These are phyloP conservation scores for Fusarium sp. DNA, from an alignment of 2,329 filamentous ascomycete genomes.

Conservation along the genomic window DNA sequence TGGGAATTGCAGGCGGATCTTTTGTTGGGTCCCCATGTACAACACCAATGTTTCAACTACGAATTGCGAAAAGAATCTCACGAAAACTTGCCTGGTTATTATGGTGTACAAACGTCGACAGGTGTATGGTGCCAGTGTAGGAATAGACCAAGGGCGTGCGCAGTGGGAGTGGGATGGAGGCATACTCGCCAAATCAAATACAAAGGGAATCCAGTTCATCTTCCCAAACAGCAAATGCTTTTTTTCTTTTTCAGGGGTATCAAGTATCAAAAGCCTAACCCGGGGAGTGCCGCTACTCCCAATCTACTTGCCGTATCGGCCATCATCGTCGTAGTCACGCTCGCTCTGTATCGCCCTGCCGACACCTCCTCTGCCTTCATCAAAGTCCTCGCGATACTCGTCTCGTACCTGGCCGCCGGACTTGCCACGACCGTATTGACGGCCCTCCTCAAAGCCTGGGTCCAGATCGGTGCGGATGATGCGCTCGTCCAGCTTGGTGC, in stretches of 20 bases:
- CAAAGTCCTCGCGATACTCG: constrained; percentile 97
- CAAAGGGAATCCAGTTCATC: constrained; percentile 13
- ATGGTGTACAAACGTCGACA: constrained; percentile 12
- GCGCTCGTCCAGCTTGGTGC: constrained; percentile 97
- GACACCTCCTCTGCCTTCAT: constrained; percentile 91
- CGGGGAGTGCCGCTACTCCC: not conserved
- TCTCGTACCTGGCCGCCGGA: constrained; percentile 97
- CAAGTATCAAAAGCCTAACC: constrained; percentile 28
- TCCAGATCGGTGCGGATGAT: constrained; percentile 96
- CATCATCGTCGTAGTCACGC: constrained; percentile 56
- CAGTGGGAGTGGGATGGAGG: not conserved
- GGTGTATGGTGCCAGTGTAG: constrained; percentile 30
- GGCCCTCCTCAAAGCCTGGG: constrained; percentile 93
- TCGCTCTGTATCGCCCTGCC: constrained; percentile 79
- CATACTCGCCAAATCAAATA: constrained; percentile 12
- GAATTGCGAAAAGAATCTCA: constrained; percentile 38
- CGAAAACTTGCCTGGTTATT: constrained; percentile 17
- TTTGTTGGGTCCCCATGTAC: constrained; percentile 43
- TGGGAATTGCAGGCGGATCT: constrained; percentile 34
- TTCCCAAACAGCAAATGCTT: constrained; percentile 12
- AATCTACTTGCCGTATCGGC: constrained; percentile 36
- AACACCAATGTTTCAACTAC: constrained; percentile 46
- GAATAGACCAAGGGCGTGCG: constrained; percentile 33
- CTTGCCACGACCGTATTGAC: constrained; percentile 95
- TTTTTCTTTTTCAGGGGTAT: constrained; percentile 41